Percentiles rank a stretch among this genome's conserved stretches.
These are phyloP conservation scores for Ganoderma boninense DNA, from an alignment of 1,284 basidiomycete genomes.

Conservation along the genomic window DNA sequence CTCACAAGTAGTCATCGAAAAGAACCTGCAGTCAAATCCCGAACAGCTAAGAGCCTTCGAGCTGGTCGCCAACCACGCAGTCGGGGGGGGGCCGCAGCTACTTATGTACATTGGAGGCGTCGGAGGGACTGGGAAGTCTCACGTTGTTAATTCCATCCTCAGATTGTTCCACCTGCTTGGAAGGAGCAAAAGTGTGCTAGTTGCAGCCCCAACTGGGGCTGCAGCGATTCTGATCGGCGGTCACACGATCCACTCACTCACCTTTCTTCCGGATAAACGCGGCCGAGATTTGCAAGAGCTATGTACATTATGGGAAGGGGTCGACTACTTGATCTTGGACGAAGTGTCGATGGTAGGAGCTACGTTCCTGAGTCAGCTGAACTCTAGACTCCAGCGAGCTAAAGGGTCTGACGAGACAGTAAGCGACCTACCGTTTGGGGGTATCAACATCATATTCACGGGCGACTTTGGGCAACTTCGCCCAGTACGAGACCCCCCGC, in stretches of 20 bases:
- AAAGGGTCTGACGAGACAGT: not conserved
- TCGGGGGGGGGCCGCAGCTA: not conserved
- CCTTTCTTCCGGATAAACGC: not conserved
- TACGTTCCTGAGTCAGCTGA: not conserved
- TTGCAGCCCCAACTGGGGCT: not conserved
- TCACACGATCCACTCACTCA: not conserved
- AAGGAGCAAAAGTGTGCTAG: not conserved
- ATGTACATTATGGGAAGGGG: not conserved
- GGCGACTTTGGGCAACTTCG: not conserved
- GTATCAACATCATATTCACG: not conserved
- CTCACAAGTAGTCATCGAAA: not conserved
- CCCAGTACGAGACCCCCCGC: not conserved
- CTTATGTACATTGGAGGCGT: not conserved
- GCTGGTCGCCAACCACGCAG: not conserved
- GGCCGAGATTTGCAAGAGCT: not conserved
- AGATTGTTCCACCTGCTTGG: not conserved
- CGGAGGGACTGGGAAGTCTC: not conserved
- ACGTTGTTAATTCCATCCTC: not conserved
- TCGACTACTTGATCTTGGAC: not conserved
- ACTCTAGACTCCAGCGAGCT: not conserved
- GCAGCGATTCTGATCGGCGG: not conserved
- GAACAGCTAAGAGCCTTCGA: not conserved
- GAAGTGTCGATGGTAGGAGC: not conserved
- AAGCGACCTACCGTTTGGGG: not conserved
- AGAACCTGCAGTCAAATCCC: not conserved